Conservation (phyloP, 78 protist species). For the Dictyostelium brefeldianum region DNA sequence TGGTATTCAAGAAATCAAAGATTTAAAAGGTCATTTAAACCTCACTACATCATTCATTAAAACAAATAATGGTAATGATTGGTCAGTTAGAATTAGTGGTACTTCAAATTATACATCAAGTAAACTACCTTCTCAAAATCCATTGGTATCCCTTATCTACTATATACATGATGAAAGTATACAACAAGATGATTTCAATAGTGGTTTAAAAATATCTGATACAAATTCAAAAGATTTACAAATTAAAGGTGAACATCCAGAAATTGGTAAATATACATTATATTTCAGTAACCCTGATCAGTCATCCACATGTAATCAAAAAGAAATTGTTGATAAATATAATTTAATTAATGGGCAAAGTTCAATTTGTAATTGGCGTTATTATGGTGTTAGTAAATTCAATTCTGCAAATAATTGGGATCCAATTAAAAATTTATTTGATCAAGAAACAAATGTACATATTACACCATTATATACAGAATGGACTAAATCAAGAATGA, state of each 20-base stretch:
- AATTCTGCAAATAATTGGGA: conserved; percentile 9
- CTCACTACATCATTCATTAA: conserved; percentile 66
- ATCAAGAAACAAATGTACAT: conserved; percentile 20
- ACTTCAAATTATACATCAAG: not conserved
- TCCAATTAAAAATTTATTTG: conserved; percentile 4
- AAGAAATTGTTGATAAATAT: not conserved
- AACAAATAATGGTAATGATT: conserved; percentile 33
- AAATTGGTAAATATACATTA: conserved; percentile 60
- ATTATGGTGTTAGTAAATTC: conserved; percentile 9
- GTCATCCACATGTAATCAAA: not conserved
- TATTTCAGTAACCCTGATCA: not conserved
- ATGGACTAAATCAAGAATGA: not conserved
- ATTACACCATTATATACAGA: not conserved
- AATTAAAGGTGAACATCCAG: conserved; percentile 52
- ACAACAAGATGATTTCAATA: not conserved
- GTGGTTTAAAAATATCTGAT: not conserved
- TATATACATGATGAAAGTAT: conserved; percentile 66
- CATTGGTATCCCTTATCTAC: conserved; percentile 39
- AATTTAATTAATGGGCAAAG: conserved; percentile 20
- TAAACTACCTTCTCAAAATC: not conserved
- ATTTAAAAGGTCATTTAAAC: conserved; percentile 37
- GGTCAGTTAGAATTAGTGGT: conserved; percentile 59
- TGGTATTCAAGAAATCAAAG: conserved; percentile 76
- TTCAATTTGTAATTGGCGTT: conserved; percentile 18
- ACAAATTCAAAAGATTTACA: conserved; percentile 22